Conservation (phyloP, 208 protist species). For the Trypanosoma brucei region DNA sequence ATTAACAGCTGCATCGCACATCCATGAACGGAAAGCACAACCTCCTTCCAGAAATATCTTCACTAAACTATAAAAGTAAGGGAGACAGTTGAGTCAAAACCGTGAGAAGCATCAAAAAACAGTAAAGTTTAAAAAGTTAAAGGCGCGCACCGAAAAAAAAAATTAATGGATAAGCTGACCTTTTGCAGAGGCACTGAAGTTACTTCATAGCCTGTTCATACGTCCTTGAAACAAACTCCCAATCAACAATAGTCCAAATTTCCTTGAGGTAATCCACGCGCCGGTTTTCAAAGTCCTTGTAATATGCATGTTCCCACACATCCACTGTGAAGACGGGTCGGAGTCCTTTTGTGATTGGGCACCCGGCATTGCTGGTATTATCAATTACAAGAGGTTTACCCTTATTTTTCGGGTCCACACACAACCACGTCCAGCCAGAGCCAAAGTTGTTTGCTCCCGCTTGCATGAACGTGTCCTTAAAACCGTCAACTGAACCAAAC, state of each 20-base stretch:
- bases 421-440: conserved; percentile 94
- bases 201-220: conserved; percentile 45
- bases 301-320: conserved; percentile 95
- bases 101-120: too few relatives aligned
- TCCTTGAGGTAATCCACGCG: conserved; percentile 87
- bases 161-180: not conserved
- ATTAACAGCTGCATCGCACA: too few relatives aligned
- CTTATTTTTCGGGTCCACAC: conserved; percentile 59
- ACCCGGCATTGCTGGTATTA: conserved; percentile 89
- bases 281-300: conserved; percentile 92
- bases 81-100: too few relatives aligned
- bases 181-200: not conserved
- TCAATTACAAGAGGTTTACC: conserved; percentile 75
- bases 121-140: too few relatives aligned
- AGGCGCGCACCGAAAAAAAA: not conserved
- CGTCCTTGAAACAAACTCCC: conserved; percentile 72
- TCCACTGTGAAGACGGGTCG: conserved; percentile 86
- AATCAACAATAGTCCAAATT: conserved; percentile 87
- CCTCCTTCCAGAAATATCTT: too few relatives aligned
- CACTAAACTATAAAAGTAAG: too few relatives aligned
- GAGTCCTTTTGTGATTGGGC: conserved; percentile 61
- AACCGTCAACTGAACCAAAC: conserved; percentile 85
- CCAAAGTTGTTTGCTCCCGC: conserved; percentile 90
- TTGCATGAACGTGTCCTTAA: conserved; percentile 82
- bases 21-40: too few relatives aligned